Conservation (phyloP, 352 stramenopile species). For the Phytopythium mirpurense region DNA sequence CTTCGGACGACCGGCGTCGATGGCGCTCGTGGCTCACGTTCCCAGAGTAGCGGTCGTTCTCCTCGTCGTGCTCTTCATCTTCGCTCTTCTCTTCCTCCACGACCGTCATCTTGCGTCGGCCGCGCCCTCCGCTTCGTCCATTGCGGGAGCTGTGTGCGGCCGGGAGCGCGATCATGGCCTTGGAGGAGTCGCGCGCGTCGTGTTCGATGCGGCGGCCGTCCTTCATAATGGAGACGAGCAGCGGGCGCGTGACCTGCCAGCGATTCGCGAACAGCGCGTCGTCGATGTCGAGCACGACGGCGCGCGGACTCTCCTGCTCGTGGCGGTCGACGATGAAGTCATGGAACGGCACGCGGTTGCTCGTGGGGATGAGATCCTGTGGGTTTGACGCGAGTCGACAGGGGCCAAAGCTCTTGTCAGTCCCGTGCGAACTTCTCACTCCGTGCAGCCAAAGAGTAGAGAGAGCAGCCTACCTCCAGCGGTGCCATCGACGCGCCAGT, state of each 20-base stretch:
- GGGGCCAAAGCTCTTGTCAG: neutral
- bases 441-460: too few relatives aligned
- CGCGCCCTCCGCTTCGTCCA: constrained; percentile 9
- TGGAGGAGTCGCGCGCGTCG: constrained; percentile 23
- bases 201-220: constrained; percentile 29
- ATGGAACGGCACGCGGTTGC: constrained; percentile 47
- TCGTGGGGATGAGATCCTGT: constrained; percentile 36
- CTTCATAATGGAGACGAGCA: constrained; percentile 46
- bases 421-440: too few relatives aligned
- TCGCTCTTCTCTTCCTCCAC: constrained; percentile 14
- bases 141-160: constrained; percentile 16
- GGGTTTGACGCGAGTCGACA: neutral
- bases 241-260: constrained; percentile 38
- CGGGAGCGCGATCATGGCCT: too few relatives aligned
- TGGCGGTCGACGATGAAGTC: constrained; percentile 37
- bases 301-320: constrained; percentile 17
- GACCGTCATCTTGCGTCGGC: constrained; percentile 16
- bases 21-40: neutral
- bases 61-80: constrained; percentile 8
- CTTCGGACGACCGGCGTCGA: neutral
- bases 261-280: constrained; percentile 31
- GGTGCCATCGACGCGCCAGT: constrained; percentile 14
- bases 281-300: constrained; percentile 53
- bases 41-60: neutral
- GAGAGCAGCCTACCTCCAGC: constrained; percentile 11